Evolutionary conservation across 2,329 filamentous ascomycete species (phyloP), one percentile per base, ranked within the genome.

Genomic region (Dactylellina cionopaga): DNA sequence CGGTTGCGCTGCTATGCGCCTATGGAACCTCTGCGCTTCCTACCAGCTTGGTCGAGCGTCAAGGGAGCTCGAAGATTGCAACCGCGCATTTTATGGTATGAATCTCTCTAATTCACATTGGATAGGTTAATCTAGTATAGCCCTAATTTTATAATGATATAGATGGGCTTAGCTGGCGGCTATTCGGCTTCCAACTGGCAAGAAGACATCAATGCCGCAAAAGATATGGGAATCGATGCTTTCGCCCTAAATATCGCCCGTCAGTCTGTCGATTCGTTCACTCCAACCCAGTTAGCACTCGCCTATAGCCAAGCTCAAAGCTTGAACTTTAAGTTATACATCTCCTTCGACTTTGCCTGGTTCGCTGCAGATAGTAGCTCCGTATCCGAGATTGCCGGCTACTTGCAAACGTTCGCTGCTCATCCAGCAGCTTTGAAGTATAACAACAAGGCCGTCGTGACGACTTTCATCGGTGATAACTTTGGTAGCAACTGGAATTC

Each of bases 401-500:
- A 80, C 43, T 78, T 83, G 71, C 81, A 81, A 74, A 77, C 77
- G 17, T 81, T 80, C 76, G 80, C 80, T 63, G 70, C 74, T 7
- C 80, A 79, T 6, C 56, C 76, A 10, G 81, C 81, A 10, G 81
- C 85, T 73, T 78, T 81, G 72, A 80, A 79, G 54, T 79, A 83
- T 58, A 79, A 83, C 31, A 78, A 77, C 17, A 79, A 80, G 58
- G 81, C 84, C 0, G 79, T 86, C 22, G 84, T 84, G 3, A 84
- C 82, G 3, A 85, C 84, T 0, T 86, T 85, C 60, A 84, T 85
- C 76, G 84, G 84, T 1, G 73, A 74, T n/a, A 76, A 76, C 1
- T 78, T 80, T 47, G 76, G 22, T 62, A 74, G 58, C 71, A 79
- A 60, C 43, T 76, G 41, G 71, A 59, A 25, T 31, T 63, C 51